Evolutionary conservation across 495 filamentous ascomycete species (phyloP).

Genomic region (Penicillium dipodomyicola): DNA sequence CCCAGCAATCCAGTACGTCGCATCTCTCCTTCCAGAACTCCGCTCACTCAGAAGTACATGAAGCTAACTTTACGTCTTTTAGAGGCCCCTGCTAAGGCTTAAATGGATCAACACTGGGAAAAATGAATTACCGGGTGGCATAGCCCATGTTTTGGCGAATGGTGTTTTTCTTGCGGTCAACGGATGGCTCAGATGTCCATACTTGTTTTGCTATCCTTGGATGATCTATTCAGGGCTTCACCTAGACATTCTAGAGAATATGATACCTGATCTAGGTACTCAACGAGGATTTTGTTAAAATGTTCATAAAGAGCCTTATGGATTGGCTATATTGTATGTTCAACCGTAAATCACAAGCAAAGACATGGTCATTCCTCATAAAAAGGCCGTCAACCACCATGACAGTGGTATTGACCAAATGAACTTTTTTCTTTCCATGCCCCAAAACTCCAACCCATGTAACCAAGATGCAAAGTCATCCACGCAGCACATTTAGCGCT

Average conservation of each 20-base stretch:
- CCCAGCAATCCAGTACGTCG: slow-evolving; percentile 63
- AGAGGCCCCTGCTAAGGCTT: slow-evolving; percentile 33
- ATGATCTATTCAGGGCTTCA: slow-evolving; percentile 8
- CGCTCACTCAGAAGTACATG: no score
- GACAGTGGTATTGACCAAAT: slow-evolving; percentile 8
- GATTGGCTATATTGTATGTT: slow-evolving; percentile 22
- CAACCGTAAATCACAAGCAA: slow-evolving; percentile 13
- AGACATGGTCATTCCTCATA: slow-evolving; percentile 25
- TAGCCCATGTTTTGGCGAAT: slow-evolving; percentile 41
- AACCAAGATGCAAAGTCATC: slow-evolving; percentile 27
- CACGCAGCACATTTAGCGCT: slow-evolving; percentile 44
- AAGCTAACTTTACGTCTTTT: slow-evolving; percentile 20
- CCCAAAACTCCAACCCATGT: slow-evolving; percentile 38
- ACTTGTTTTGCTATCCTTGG: slow-evolving; percentile 12
- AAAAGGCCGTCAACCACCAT: slow-evolving; percentile 15
- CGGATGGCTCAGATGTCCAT: slow-evolving; percentile 32
- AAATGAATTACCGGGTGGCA: slow-evolving; percentile 34
- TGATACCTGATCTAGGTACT: slow-evolving; percentile 12
- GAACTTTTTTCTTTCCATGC: slow-evolving; percentile 30
- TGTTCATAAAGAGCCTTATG: slow-evolving; percentile 18
- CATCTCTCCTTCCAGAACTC: background rate
- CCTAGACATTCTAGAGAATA: slow-evolving; percentile 11
- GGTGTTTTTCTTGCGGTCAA: slow-evolving; percentile 43
- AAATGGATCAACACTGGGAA: slow-evolving; percentile 20
- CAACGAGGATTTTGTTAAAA: slow-evolving; percentile 4